Conservation (phyloP, 129 eudicot genomes). For the Lactuca sativa region DNA sequence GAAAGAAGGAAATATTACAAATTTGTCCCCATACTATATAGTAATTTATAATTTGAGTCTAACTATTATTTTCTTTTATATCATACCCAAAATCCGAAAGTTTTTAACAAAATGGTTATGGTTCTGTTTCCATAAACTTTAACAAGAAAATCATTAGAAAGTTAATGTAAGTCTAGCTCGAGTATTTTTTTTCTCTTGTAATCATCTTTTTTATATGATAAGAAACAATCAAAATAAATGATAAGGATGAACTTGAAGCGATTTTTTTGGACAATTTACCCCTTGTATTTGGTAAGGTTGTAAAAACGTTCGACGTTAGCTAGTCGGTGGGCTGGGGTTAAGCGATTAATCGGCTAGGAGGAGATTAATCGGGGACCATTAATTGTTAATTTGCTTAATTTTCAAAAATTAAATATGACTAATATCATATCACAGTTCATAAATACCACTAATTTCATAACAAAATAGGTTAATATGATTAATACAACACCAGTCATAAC, state of each 20-base stretch:
- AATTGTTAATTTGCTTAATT: too few relatives aligned
- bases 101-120: background rate
- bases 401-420: too few relatives aligned
- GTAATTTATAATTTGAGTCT: slow-evolving; percentile 1
- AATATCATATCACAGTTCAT: too few relatives aligned
- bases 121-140: background rate
- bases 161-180: background rate
- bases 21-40: slow-evolving; percentile 12
- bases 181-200: background rate
- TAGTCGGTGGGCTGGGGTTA: too few relatives aligned
- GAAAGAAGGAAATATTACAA: slow-evolving; percentile 15
- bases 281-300: background rate
- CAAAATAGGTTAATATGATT: too few relatives aligned
- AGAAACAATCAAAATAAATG: background rate
- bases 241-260: background rate
- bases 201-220: background rate
- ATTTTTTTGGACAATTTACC: background rate
- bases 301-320: too few relatives aligned
- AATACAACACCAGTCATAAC: too few relatives aligned
- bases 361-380: too few relatives aligned
- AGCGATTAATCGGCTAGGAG: too few relatives aligned
- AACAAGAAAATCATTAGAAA: background rate
- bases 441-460: too few relatives aligned
- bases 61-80: too few relatives aligned
- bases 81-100: background rate